These are phyloP conservation scores for Dissoconium aciculare DNA, from an alignment of 2,329 filamentous ascomycete species.

Conservation along the genomic window DNA sequence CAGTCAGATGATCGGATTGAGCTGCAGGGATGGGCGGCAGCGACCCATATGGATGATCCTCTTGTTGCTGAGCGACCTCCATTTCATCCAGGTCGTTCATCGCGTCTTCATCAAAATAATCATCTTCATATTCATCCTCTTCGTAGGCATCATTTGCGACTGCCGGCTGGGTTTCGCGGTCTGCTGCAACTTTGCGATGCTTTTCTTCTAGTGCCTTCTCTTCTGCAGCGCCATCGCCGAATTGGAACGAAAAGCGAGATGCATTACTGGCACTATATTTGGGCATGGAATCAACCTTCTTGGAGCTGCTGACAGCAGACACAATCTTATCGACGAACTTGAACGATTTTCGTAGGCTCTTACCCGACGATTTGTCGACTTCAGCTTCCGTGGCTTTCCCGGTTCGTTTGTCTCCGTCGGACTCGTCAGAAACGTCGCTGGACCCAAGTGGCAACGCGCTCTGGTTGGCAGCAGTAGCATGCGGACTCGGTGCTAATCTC, in stretches of 20 bases:
- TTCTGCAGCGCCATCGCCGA: slow-evolving; percentile 51
- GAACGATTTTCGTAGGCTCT: neutral
- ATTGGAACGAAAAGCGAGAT: slow-evolving; percentile 69
- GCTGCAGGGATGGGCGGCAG: neutral
- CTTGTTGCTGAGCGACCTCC: slow-evolving; percentile 21
- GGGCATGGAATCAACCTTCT: slow-evolving; percentile 18
- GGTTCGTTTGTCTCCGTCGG: too few relatives aligned
- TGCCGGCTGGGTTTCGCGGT: slow-evolving; percentile 6
- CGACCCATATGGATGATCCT: slow-evolving; percentile 2
- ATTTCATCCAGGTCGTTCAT: slow-evolving; percentile 34
- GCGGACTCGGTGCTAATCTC: too few relatives aligned
- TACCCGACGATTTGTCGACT: slow-evolving; percentile 2
- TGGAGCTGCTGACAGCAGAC: slow-evolving; percentile 19
- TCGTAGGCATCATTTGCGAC: slow-evolving; percentile 9
- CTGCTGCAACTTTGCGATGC: slow-evolving; percentile 29
- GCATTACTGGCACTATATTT: slow-evolving; percentile 48
- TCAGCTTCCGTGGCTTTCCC: slow-evolving; percentile 4
- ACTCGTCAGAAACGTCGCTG: too few relatives aligned
- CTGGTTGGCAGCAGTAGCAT: too few relatives aligned
- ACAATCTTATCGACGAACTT: slow-evolving; percentile 19
- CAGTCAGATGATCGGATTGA: neutral
- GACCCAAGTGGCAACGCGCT: too few relatives aligned
- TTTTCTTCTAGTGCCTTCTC: slow-evolving; percentile 59
- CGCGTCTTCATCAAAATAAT: slow-evolving; percentile 26
- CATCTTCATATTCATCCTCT: slow-evolving; percentile 23